Percentiles rank a stretch among this genome's conserved stretches.
Evolutionary conservation across 441 rosid genomes (phyloP).

Genomic region (Syzygium syzygioides): DNA sequence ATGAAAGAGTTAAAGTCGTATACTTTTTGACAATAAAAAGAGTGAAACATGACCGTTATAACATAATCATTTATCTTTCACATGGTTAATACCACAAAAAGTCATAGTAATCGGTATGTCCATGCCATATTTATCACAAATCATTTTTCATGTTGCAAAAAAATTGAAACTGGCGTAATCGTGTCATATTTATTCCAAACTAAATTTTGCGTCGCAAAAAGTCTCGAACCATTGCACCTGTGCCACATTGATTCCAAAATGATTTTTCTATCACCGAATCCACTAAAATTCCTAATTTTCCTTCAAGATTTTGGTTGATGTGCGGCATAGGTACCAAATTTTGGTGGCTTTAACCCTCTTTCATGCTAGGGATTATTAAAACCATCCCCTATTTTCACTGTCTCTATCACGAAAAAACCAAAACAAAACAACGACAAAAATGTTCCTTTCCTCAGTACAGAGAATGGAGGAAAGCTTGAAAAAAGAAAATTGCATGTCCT

Average conservation of each 20-base stretch:
- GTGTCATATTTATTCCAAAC: background rate
- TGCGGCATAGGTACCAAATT: background rate
- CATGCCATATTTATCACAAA: background rate
- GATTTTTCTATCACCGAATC: background rate
- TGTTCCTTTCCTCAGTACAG: background rate
- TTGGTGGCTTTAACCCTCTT: background rate
- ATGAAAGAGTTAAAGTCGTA: background rate
- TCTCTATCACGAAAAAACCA: background rate
- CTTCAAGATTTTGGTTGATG: background rate
- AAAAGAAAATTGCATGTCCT: background rate
- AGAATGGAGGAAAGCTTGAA: background rate
- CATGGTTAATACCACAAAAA: background rate
- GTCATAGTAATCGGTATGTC: fast-evolving
- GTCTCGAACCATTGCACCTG: fast-evolving
- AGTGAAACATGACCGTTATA: background rate
- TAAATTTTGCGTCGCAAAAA: background rate
- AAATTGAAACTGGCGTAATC: fast-evolving
- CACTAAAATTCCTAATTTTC: background rate
- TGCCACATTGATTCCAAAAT: background rate
- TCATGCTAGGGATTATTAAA: background rate
- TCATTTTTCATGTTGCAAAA: background rate
- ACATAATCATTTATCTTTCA: background rate
- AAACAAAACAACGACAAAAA: background rate
- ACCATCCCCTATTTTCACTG: background rate
- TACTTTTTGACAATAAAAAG: background rate